Base-by-base conservation (phyloP, 2,329 filamentous ascomycete genomes). In the Immersiporthe knoxdaviesiana region DNA sequence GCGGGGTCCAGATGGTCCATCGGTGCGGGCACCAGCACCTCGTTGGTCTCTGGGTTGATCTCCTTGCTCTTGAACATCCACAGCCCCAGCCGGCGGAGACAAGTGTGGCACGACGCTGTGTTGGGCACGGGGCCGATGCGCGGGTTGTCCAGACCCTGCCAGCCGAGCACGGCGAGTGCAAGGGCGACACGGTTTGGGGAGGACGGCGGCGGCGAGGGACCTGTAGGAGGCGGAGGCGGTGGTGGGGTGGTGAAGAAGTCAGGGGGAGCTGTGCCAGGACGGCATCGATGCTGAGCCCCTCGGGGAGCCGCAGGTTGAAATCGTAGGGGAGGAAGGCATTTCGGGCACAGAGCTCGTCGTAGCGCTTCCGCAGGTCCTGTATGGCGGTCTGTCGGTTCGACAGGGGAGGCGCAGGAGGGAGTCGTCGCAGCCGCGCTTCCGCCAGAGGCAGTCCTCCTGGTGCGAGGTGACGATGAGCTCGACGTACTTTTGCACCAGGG, bases 11-110 rank as follows among this genome's bases (percentile, higher is more conserved):
- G 84, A 68, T 87, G 83, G 73, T 88, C 86, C 84, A 92, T 90
- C 1, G 87, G 85, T 2, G 89, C 86, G 1, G 86, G 85, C 5
- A 86, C 83, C 14, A 90, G 78, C 12, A 89, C 80, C 47, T 81
- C 76, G 47, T 84, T 79, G 0, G 84, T 84, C 21, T 81, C 79
- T 1, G 82, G 81, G 69, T 88, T 85, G 39, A 91, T 86, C 74
- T 88, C 87, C 78, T 90, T 94, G 78, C 90, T 90, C 75, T 90
- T 91, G 78, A 97, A 98, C 83, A 99, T 91, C 96, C 96, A 99
- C 2, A 99, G 84, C 0, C 96, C 96, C 0, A 98, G 84, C 1
- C 94, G 89, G 70, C 96, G 90, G 76, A 97, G 92, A 77, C 96
- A 99, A 27, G 93, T 92, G 69, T 91, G 87, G 78, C 96, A 99